Percentiles rank a stretch among this genome's conserved stretches.
Evolutionary conservation across 2,329 filamentous ascomycete species (phyloP).

Genomic region (Rutstroemia sp.): DNA sequence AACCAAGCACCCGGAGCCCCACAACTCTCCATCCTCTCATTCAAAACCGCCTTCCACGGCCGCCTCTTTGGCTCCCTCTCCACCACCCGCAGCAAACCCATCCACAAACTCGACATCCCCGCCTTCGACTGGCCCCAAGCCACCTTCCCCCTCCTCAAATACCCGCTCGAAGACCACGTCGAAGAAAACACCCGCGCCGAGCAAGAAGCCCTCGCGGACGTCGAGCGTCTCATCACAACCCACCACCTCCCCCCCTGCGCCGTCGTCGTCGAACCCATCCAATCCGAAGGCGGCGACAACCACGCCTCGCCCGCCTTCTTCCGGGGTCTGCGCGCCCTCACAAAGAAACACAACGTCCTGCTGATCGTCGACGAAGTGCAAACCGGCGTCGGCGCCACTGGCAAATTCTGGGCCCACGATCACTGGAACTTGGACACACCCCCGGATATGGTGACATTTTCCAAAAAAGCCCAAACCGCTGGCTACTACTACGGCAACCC

Average conservation of each 20-base stretch:
- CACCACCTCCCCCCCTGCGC: conserved; percentile 64
- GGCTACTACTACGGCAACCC: conserved; percentile 76
- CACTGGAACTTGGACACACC: conserved; percentile 68
- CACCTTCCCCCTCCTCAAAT: conserved; percentile 70
- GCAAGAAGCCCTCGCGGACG: conserved; percentile 63
- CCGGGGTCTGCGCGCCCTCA: conserved; percentile 64
- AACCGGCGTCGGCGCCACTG: conserved; percentile 77
- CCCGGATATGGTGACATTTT: conserved; percentile 84
- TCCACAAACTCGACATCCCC: conserved; percentile 84
- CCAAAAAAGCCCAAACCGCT: conserved; percentile 79
- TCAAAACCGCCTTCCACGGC: conserved; percentile 73
- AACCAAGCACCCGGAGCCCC: conserved; percentile 69
- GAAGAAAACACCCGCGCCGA: conserved; percentile 67
- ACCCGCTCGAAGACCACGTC: conserved; percentile 63
- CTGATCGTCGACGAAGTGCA: conserved; percentile 82
- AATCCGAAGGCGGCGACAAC: conserved; percentile 80
- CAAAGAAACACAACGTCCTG: conserved; percentile 60
- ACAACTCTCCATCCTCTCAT: conserved; percentile 69
- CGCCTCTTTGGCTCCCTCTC: conserved; percentile 72
- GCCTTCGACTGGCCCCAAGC: conserved; percentile 83
- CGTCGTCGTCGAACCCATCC: conserved; percentile 71
- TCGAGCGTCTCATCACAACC: conserved; percentile 62
- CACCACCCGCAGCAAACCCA: conserved; percentile 73
- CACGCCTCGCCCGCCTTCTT: conserved; percentile 76
- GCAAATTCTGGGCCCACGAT: conserved; percentile 82